Base-by-base conservation (phyloP, 805 yeast genomes). In the Tetrapisispora phaffii region DNA sequence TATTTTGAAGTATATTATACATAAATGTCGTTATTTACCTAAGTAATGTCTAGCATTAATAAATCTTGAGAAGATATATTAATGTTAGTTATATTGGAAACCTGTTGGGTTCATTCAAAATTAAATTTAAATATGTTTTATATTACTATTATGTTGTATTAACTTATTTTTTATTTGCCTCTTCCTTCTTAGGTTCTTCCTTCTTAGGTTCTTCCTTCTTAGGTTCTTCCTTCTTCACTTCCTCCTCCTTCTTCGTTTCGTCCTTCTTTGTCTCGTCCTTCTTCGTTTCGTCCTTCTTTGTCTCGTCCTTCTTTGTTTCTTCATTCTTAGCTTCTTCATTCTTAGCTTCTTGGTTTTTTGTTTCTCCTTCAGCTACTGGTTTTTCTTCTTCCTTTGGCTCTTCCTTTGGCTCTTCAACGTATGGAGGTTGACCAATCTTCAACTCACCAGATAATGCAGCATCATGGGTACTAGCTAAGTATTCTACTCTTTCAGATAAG, bases 401-500 rank as follows among this genome's bases (percentile, higher is more conserved):
- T 29, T 39, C 35, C 21, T 39, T 39, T 22, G 42, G n/a, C 22
- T 39, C 42, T 31, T 39, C 42, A 3, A 22, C 23, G 8, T 22
- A 22, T 23, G 32, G 29, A 8, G 42, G 42, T 32, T 39, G 36
- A n/a, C 22, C 29, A 17, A 38, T 26, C 36, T 39, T 32, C 16
- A 31, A 22, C 22, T 23, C 33, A 39, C 44, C 39, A 10, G 39
- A 16, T 10, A 42, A 17, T n/a, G 44, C 44, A 22, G 33, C 44
- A 16, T 36, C 41, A 21, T 43, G 45, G 8, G 45, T 43, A 3
- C 33, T 45, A 13, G 42, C 32, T 21, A 58, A 44, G 38, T 43
- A 56, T 7, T 39, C 26, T 9, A 52, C 48, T 28, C 56, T 53
- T 10, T 46, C 45, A n/a, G 32, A 31, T 21, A 57, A 43, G 36